phyloP scores from a whole-genome alignment of 805 yeast species.

The Saccharomycopsis malanga region DNA sequence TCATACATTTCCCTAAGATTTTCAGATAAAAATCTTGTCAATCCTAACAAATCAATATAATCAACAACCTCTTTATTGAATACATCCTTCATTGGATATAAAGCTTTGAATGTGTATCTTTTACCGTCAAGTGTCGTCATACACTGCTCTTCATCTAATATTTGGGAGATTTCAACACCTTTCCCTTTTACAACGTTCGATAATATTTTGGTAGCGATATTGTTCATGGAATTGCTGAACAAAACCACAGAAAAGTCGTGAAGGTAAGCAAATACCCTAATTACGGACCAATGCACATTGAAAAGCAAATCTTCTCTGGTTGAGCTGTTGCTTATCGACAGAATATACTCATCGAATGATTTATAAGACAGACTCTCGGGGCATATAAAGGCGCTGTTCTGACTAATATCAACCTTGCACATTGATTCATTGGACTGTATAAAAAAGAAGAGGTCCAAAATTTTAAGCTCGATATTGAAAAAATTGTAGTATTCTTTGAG shows the following conservation, averaged over 20 bases:
- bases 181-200: conserved; percentile 38
- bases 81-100: conserved; percentile 38
- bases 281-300: conserved; percentile 12
- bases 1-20: neutral
- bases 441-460: conserved; percentile 14
- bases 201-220: conserved; percentile 39
- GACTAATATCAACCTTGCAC: conserved; percentile 4
- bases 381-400: conserved; percentile 3
- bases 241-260: conserved; percentile 36
- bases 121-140: conserved; percentile 21
- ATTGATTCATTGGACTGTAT: conserved; percentile 2
- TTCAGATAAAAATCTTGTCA: conserved; percentile 7
- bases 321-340: conserved; percentile 4
- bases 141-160: conserved; percentile 31
- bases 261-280: conserved; percentile 8
- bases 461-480: conserved; percentile 7
- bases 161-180: conserved; percentile 30
- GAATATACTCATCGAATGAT: conserved; percentile 13
- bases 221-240: conserved; percentile 35
- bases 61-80: conserved; percentile 31
- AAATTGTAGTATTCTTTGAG: conserved; percentile 9
- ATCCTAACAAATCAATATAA: conserved; percentile 13
- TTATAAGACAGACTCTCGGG: neutral
- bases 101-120: conserved; percentile 25
- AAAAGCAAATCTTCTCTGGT: conserved; percentile 20